phyloP scores from a whole-genome alignment of 176 grass and related monocot species.

The Zoysia japonica region DNA sequence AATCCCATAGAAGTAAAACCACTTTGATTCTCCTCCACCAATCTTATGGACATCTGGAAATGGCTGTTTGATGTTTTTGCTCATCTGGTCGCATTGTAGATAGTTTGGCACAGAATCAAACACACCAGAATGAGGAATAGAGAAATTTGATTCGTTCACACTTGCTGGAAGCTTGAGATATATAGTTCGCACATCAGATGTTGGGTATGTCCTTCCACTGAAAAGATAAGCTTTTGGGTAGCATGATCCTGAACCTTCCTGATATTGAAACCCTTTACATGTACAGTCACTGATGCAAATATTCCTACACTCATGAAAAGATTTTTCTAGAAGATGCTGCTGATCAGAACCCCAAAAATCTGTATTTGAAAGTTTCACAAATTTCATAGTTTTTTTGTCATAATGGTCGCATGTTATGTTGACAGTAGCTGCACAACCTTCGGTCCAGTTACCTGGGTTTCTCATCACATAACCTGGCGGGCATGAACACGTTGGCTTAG shows the following conservation, averaged over 20 bases:
- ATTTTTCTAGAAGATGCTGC: neutral
- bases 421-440: neutral
- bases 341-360: constrained; percentile 9
- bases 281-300: neutral
- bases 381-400: neutral
- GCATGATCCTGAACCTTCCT: neutral
- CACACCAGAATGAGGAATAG: constrained; percentile 13
- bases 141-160: constrained; percentile 22
- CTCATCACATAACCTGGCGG: constrained; percentile 37
- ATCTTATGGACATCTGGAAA: constrained; percentile 20
- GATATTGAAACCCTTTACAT: neutral
- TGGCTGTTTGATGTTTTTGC: neutral
- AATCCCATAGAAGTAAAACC: constrained; percentile 50
- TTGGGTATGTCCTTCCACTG: neutral
- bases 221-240: neutral
- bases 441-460: neutral
- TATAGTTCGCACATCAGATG: neutral
- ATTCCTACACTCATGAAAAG: neutral
- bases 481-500: constrained; percentile 45
- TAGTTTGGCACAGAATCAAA: neutral
- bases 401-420: neutral
- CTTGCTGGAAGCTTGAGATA: neutral
- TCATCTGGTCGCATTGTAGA: constrained; percentile 16
- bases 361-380: neutral
- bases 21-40: constrained; percentile 27